Evolutionary conservation across 768 basidiomycete species (phyloP).

Genomic region (Mycena epipterygia): DNA sequence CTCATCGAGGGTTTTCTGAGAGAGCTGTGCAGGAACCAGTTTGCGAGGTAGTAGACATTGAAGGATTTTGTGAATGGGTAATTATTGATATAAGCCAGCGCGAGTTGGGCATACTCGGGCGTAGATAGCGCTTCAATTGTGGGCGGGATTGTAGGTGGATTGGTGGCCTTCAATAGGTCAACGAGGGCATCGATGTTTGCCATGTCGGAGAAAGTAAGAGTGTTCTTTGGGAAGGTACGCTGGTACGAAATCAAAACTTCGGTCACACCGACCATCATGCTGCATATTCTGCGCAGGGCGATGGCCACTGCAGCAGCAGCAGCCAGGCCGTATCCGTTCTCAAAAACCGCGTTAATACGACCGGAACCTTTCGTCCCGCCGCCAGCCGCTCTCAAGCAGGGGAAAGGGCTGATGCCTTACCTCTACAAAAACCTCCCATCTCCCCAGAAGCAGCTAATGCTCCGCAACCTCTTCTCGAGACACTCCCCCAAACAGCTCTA

Average conservation of each 20-base stretch:
- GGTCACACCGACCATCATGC: conserved; percentile 41
- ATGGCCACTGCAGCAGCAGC: too few species aligned
- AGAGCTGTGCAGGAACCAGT: not conserved
- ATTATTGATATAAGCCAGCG: not conserved
- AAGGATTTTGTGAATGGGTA: not conserved
- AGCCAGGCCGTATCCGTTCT: conserved; percentile 76
- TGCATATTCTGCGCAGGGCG: conserved; percentile 54
- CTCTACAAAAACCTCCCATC: conserved; percentile 75
- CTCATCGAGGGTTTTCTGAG: not conserved
- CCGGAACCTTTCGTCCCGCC: conserved; percentile 59
- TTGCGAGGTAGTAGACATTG: not conserved
- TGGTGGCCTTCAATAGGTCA: not conserved
- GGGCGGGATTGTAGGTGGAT: not conserved
- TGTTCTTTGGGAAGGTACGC: too few species aligned
- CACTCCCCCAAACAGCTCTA: conserved; percentile 75
- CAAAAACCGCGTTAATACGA: conserved; percentile 73
- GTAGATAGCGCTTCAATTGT: not conserved
- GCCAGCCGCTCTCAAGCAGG: conserved; percentile 60
- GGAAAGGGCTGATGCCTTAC: conserved; percentile 86
- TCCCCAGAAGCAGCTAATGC: conserved; percentile 78
- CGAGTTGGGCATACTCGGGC: not conserved
- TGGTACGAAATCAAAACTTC: too few species aligned
- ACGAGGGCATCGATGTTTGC: conserved; percentile 4
- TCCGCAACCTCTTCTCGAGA: conserved; percentile 79
- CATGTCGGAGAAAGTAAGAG: not conserved